Base-by-base conservation (phyloP, 306 rosid species). In the Casuarina glauca region DNA sequence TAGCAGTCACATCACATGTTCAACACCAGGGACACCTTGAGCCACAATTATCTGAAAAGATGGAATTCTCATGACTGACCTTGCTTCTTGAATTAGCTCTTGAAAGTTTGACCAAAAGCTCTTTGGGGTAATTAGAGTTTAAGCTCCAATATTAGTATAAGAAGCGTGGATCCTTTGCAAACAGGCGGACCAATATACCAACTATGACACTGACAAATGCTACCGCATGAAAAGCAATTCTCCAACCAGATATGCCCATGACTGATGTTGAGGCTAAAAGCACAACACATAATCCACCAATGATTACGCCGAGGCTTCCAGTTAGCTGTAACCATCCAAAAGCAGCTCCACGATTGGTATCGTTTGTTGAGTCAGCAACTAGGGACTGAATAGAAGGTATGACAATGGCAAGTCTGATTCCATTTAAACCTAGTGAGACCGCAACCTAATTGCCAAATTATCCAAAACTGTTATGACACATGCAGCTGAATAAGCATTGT, bases 41-140 rank as follows among this genome's bases (percentile, higher is more conserved):
- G 98, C 97, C 53, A 94, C 97, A 70, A 94, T 84, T 64, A 90
- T 90, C 85, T 88, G 94, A 82, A 94, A 94, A 11, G 97, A 80
- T 12, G 89, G 96, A 64, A 90, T 90, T 55, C 78, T 39, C 3
- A 91, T 84, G 3, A 94, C 98, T 0, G 89, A 73, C 20, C 87
- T 91, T 7, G 94, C 83, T 87, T 94, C 97, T 17, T 85, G 82
- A 2, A 89, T 45, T 10, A 90, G 70, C 35, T 80, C 85, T 62
- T 85, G 89, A 84, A 91, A 42, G 62, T 91, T 87, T 46, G 77
- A 74, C 61, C 67, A 67, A 52, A 89, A 86, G 2, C 85, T 80
- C 68, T 82, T 86, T 6, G 12, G 54, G 60, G 79, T 42, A 19
- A 69, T 49, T 77, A 48, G 72, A 72, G 81, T 44, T 41, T 80